A percentile compares a stretch with the other conserved stretches of the same genome.
Evolutionary conservation across 2,329 filamentous ascomycete species (phyloP).

Genomic region (Annulohypoxylon truncatum): DNA sequence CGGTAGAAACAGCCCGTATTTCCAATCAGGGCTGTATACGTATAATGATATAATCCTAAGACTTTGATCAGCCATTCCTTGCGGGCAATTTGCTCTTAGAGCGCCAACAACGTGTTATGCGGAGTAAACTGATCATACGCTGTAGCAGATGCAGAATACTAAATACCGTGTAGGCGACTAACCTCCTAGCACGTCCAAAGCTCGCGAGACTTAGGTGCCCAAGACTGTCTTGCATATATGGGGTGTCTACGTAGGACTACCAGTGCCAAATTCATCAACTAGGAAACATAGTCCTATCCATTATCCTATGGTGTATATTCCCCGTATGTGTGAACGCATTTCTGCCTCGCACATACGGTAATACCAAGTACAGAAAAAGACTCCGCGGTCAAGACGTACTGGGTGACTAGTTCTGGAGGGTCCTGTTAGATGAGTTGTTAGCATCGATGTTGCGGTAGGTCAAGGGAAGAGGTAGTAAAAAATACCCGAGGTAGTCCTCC

Average conservation of each 20-base stretch:
- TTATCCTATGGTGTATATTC: slow-evolving; percentile 30
- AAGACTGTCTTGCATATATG: slow-evolving; percentile 43
- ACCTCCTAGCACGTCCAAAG: slow-evolving; percentile 13
- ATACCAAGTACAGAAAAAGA: slow-evolving; percentile 10
- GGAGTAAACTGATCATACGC: slow-evolving; percentile 1
- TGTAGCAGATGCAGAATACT: slow-evolving; percentile 6
- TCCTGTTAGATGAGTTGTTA: slow-evolving; percentile 34
- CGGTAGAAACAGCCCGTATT: slow-evolving; percentile 4
- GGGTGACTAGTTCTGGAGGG: slow-evolving; percentile 43
- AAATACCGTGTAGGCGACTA: slow-evolving; percentile 12
- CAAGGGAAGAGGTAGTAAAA: slow-evolving; percentile 30
- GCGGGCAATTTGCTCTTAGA: not conserved
- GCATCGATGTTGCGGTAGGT: not conserved
- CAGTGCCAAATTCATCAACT: slow-evolving; percentile 36
- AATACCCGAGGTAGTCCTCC: slow-evolving; percentile 78
- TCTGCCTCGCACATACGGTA: slow-evolving; percentile 5
- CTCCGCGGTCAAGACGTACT: not conserved
- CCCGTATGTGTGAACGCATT: not conserved
- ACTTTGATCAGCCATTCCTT: not conserved
- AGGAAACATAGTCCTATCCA: slow-evolving; percentile 30
- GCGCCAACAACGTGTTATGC: not conserved
- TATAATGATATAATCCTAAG: slow-evolving; percentile 6
- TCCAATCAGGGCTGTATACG: slow-evolving; percentile 3
- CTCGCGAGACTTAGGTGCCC: slow-evolving; percentile 7
- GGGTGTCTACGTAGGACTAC: slow-evolving; percentile 29